Evolutionary conservation across 176 grass and related monocot species (phyloP).

Genomic region (Echinochloa phyllopogon): DNA sequence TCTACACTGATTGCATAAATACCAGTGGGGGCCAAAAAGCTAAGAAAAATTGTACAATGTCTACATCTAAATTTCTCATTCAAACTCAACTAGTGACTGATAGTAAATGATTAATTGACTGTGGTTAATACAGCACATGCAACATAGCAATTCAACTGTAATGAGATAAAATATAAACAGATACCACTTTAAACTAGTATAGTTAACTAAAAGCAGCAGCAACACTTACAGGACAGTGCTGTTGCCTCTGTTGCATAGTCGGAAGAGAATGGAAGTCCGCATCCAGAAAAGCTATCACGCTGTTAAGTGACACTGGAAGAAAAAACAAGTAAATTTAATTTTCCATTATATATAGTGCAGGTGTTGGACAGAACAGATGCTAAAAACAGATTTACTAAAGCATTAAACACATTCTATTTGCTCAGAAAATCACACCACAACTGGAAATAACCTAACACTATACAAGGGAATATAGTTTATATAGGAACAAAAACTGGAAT

Average conservation of each 20-base stretch:
- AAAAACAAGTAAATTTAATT: constrained; percentile 36
- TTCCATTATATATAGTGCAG: constrained; percentile 25
- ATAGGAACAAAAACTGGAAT: constrained; percentile 8
- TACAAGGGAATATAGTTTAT: not conserved
- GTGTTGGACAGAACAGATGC: constrained; percentile 10
- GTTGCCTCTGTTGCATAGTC: constrained; percentile 87
- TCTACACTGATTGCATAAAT: not conserved
- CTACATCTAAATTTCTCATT: not conserved
- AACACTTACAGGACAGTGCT: constrained; percentile 92
- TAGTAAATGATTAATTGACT: constrained; percentile 31
- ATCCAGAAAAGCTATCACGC: constrained; percentile 95
- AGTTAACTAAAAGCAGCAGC: constrained; percentile 27
- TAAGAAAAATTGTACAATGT: not conserved
- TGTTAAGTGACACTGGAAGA: constrained; percentile 89
- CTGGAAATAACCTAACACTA: constrained; percentile 28
- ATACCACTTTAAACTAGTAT: constrained; percentile 11
- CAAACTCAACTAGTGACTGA: constrained; percentile 6
- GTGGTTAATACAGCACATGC: not conserved
- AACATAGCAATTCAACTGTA: constrained; percentile 21
- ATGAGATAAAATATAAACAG: not conserved
- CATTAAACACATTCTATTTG: not conserved
- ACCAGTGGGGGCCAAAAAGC: not conserved
- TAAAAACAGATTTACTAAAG: constrained; percentile 32
- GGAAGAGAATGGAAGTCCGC: constrained; percentile 94
- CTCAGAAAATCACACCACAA: not conserved